phyloP scores from a whole-genome alignment of 768 basidiomycete genomes.

The Amylocystis lapponica region DNA sequence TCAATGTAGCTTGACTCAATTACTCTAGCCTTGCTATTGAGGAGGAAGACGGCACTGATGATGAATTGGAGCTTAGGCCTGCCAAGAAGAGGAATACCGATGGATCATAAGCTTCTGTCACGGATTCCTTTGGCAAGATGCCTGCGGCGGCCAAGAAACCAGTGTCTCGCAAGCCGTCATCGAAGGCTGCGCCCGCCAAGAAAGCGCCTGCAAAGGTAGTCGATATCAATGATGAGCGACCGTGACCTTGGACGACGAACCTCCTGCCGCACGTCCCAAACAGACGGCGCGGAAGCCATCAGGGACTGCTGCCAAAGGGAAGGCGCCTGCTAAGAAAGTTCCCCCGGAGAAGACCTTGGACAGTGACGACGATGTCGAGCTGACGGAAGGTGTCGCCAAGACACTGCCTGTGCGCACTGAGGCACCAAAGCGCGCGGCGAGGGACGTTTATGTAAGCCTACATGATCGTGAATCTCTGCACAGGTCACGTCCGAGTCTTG shows the following conservation, averaged over 20 bases:
- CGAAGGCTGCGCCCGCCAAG: too few relatives aligned
- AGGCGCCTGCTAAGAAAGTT: slow-evolving; percentile 23
- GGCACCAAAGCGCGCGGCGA: slow-evolving; percentile 43
- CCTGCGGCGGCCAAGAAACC: slow-evolving; percentile 34
- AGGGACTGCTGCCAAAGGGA: too few relatives aligned
- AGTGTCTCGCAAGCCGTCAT: slow-evolving; percentile 16
- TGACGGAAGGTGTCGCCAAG: slow-evolving; percentile 38
- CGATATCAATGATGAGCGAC: slow-evolving; percentile 37
- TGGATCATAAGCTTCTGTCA: slow-evolving; percentile 37
- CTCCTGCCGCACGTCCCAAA: slow-evolving; percentile 35
- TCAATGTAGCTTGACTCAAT: too few relatives aligned
- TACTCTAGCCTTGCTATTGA: too few relatives aligned
- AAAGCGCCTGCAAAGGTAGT: slow-evolving; percentile 40
- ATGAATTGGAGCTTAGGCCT: slow-evolving; percentile 36
- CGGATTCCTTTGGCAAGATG: slow-evolving; percentile 58
- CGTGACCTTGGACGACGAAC: slow-evolving; percentile 31
- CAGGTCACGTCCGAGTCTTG: too few relatives aligned
- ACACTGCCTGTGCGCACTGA: slow-evolving; percentile 35
- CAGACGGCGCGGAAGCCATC: slow-evolving; percentile 42
- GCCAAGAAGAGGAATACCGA: slow-evolving; percentile 46
- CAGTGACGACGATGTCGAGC: slow-evolving; percentile 38
- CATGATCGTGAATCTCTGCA: too few relatives aligned
- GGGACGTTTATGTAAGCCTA: too few relatives aligned
- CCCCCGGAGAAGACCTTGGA: slow-evolving; percentile 34
- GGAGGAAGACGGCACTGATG: slow-evolving; percentile 40